Conservation (phyloP, 768 basidiomycete genomes). For the Tricholoma furcatifolium region DNA sequence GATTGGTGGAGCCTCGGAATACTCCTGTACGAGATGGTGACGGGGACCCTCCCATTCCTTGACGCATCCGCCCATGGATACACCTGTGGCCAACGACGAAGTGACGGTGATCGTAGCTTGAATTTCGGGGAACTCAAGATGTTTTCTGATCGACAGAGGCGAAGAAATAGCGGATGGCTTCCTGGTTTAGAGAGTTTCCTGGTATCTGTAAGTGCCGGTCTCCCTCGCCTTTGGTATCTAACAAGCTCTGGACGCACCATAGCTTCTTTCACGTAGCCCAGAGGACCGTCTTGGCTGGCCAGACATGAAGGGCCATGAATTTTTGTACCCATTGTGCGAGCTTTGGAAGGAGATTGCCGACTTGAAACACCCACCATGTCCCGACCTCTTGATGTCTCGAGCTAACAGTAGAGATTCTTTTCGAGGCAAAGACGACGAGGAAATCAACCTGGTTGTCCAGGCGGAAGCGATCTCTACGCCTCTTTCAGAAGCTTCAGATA, state of each 20-base stretch:
- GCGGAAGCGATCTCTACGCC: not conserved
- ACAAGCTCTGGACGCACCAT: not conserved
- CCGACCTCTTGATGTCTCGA: conserved; percentile 16
- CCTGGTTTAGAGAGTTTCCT: conserved; percentile 20
- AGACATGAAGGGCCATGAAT: conserved; percentile 24
- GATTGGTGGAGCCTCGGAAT: conserved; percentile 40
- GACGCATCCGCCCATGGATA: not conserved
- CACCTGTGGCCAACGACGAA: conserved; percentile 8
- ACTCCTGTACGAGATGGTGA: conserved; percentile 29
- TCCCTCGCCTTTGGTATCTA: not conserved
- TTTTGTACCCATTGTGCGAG: conserved; percentile 23
- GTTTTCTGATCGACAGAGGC: conserved; percentile 8
- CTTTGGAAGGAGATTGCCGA: conserved; percentile 31
- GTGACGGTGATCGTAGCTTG: conserved; percentile 21
- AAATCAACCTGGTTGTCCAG: not conserved
- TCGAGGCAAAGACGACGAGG: not conserved
- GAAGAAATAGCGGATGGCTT: conserved; percentile 3
- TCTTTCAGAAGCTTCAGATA: not conserved
- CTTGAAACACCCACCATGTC: conserved; percentile 29
- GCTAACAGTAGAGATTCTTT: conserved; percentile 11
- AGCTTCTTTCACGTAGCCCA: conserved; percentile 28
- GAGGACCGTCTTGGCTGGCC: conserved; percentile 25
- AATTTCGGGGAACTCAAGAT: conserved; percentile 22
- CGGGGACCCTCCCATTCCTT: conserved; percentile 24
- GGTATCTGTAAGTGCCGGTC: conserved; percentile 19